These are phyloP conservation scores for Melampsora medusae DNA, from an alignment of 1,284 basidiomycete genomes.

Conservation along the genomic window DNA sequence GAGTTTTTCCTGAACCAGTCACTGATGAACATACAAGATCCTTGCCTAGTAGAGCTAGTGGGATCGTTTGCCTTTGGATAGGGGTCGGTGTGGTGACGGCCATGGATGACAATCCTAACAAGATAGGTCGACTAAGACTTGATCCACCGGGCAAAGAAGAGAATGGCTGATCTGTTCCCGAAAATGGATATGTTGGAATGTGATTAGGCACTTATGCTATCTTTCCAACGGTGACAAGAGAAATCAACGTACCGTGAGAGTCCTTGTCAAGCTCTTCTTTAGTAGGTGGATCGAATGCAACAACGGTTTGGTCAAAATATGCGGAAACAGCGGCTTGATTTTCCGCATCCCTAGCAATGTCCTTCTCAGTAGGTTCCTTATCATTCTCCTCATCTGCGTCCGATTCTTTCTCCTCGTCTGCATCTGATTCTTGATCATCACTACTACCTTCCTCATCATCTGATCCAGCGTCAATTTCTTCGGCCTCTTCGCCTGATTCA, in stretches of 20 bases:
- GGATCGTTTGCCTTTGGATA: constrained; percentile 88
- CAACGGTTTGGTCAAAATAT: constrained; percentile 37
- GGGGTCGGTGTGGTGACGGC: constrained; percentile 85
- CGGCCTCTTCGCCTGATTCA: constrained; percentile 45
- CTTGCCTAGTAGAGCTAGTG: constrained; percentile 85
- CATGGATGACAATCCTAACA: constrained; percentile 78
- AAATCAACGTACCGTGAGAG: constrained; percentile 22
- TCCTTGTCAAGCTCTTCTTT: constrained; percentile 43
- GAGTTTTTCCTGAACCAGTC: constrained; percentile 94
- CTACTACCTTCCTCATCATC: constrained; percentile 49
- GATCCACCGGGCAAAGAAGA: constrained; percentile 41
- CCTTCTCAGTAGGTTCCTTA: neutral
- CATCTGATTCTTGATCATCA: constrained; percentile 46
- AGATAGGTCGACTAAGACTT: constrained; percentile 82
- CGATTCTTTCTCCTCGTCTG: constrained; percentile 26
- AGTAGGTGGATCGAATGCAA: constrained; percentile 35
- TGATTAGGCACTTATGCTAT: neutral
- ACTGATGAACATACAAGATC: constrained; percentile 92
- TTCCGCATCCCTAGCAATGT: neutral
- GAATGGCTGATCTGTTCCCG: constrained; percentile 34
- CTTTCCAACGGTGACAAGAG: neutral
- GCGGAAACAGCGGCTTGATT: constrained; percentile 1
- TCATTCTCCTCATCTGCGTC: constrained; percentile 22
- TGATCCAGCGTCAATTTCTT: constrained; percentile 51
- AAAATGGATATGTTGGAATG: neutral